These are phyloP conservation scores for Pyricularia sp. DNA, from an alignment of 2,329 filamentous ascomycete species.

Conservation along the genomic window DNA sequence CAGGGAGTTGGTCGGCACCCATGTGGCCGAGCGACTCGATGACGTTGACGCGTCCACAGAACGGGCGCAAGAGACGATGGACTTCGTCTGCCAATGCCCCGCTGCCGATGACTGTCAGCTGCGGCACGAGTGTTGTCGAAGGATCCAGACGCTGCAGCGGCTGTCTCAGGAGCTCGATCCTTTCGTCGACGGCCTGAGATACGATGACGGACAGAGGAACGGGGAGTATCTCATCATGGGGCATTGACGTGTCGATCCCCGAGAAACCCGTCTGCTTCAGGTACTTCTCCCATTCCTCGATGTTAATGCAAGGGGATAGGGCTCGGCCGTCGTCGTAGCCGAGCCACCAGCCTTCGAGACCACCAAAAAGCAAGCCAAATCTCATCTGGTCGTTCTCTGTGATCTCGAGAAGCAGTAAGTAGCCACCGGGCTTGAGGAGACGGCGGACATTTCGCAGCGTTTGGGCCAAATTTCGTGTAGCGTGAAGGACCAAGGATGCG, in stretches of 20 bases:
- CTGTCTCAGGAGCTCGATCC: conserved; percentile 9
- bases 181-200: conserved; percentile 18
- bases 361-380: conserved; percentile 2
- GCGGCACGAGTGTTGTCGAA: not conserved
- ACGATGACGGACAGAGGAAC: conserved; percentile 10
- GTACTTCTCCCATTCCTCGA: conserved; percentile 11
- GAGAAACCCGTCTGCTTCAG: conserved; percentile 14
- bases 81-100: conserved; percentile 7
- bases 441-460: conserved; percentile 15
- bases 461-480: conserved; percentile 11
- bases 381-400: conserved; percentile 1
- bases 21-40: conserved; percentile 8
- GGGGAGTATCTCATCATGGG: conserved; percentile 11
- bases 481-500: conserved; percentile 17
- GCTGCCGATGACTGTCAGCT: conserved; percentile 12
- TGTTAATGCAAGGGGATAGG: conserved; percentile 4
- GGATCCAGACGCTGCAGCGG: conserved; percentile 5
- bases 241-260: conserved; percentile 8
- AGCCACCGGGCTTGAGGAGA: conserved; percentile 21
- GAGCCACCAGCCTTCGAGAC: conserved; percentile 11
- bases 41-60: not conserved
- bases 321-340: conserved; percentile 8
- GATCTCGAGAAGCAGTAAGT: conserved; percentile 14
- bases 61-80: conserved; percentile 10
- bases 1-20: not conserved